A percentile compares a stretch with the other conserved stretches of the same genome.
phyloP scores from a whole-genome alignment of 345 rosid species.

The Citrus sinensis region DVS_A1.0 CM039161.1:9740001-9740500 shows the following conservation, averaged over 20 bases:
- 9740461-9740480: too few species aligned
- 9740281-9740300: neutral
- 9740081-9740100: neutral
- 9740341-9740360: slow-evolving; percentile 86
- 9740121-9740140: neutral
- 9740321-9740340: slow-evolving; percentile 75
- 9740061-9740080: too few species aligned
- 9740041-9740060: slow-evolving; percentile 93
- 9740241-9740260: neutral
- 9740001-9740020: slow-evolving; percentile 87
- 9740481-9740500: neutral
- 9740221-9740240: slow-evolving; percentile 44
- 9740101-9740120: neutral
- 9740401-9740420: slow-evolving; percentile 95
- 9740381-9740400: slow-evolving; percentile 79
- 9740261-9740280: neutral
- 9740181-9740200: slow-evolving; percentile 1
- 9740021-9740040: slow-evolving; percentile 94
- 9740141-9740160: slow-evolving; percentile 8
- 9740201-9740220: neutral
- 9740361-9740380: slow-evolving; percentile 90
- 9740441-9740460: neutral
- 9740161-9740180: neutral
- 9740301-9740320: slow-evolving; percentile 8
- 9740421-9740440: slow-evolving; percentile 31